Conservation (phyloP, 1,284 basidiomycete genomes). For the Ganoderma multipileum region DNA sequence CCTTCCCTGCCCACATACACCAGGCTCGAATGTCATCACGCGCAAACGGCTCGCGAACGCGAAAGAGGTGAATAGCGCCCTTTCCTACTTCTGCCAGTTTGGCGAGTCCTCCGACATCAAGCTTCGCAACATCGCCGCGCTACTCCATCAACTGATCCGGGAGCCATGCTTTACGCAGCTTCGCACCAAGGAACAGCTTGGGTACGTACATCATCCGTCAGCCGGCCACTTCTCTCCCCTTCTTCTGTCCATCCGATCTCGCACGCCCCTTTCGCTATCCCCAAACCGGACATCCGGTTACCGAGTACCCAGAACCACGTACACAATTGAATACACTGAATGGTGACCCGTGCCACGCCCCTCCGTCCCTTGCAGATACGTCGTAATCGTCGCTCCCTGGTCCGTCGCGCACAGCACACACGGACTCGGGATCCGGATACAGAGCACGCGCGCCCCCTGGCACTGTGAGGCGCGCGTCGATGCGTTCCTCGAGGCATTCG, state of each 20-base stretch:
- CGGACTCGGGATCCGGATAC: conserved; percentile 38
- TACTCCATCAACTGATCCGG: conserved; percentile 37
- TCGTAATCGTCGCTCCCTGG: conserved; percentile 33
- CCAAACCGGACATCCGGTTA: background rate
- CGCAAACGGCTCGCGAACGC: conserved; percentile 33
- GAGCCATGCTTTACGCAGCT: conserved; percentile 40
- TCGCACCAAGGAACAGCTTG: conserved; percentile 41
- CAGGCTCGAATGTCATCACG: conserved; percentile 34
- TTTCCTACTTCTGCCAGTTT: conserved; percentile 40
- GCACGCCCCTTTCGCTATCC: background rate
- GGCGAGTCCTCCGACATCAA: conserved; percentile 33
- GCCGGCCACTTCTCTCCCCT: background rate
- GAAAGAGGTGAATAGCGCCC: conserved; percentile 37
- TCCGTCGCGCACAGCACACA: conserved; percentile 31
- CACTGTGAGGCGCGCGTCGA: conserved; percentile 39
- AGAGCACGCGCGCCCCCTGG: conserved; percentile 36
- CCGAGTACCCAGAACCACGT: background rate
- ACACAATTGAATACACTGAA: background rate
- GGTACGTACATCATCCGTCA: conserved; percentile 23
- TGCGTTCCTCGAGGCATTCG: conserved; percentile 35
- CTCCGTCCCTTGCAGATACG: conserved; percentile 32
- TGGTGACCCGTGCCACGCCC: background rate
- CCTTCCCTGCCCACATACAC: background rate
- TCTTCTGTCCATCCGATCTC: conserved; percentile 4
- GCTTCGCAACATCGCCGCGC: conserved; percentile 30